A percentile compares a stretch with the other conserved stretches of the same genome.
phyloP scores from a whole-genome alignment of 805 yeast genomes.

The Yarrowia hollandica region DNA sequence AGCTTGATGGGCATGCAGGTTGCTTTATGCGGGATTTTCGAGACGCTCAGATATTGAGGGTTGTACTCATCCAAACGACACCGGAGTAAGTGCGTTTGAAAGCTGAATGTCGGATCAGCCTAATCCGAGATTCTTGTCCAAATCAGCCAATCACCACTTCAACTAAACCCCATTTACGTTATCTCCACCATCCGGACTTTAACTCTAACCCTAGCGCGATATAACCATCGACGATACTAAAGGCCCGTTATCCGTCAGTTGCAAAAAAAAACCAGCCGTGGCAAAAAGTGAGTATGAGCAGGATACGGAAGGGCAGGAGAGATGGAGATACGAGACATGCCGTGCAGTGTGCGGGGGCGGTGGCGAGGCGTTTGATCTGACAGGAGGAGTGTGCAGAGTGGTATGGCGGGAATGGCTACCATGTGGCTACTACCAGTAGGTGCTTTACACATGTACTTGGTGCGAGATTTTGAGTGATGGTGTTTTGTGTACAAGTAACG shows the following conservation, averaged over 20 bases:
- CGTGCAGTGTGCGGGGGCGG: no score
- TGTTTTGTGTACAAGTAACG: no score
- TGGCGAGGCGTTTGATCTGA: no score
- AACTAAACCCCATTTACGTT: neutral
- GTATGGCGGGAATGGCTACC: no score
- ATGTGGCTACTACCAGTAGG: no score
- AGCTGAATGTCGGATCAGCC: neutral
- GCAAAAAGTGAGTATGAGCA: constrained; percentile 4
- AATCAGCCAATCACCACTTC: no score
- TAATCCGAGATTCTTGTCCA: neutral
- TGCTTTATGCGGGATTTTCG: constrained; percentile 10
- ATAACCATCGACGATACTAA: constrained; percentile 18
- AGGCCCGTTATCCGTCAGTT: constrained; percentile 6
- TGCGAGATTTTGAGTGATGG: no score
- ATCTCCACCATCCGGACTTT: constrained; percentile 15
- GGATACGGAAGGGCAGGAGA: neutral
- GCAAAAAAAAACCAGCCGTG: constrained; percentile 18
- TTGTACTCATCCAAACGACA: neutral
- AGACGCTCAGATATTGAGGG: no score
- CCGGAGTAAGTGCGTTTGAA: neutral
- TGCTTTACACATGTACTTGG: no score
- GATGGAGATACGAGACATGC: no score
- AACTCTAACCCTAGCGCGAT: constrained; percentile 19
- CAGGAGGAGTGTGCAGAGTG: no score
- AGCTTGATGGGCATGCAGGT: neutral